A percentile compares a stretch with the other conserved stretches of the same genome.
Evolutionary conservation across 2,329 filamentous ascomycete species (phyloP).

Genomic region (Didymella keratinophila): DNA sequence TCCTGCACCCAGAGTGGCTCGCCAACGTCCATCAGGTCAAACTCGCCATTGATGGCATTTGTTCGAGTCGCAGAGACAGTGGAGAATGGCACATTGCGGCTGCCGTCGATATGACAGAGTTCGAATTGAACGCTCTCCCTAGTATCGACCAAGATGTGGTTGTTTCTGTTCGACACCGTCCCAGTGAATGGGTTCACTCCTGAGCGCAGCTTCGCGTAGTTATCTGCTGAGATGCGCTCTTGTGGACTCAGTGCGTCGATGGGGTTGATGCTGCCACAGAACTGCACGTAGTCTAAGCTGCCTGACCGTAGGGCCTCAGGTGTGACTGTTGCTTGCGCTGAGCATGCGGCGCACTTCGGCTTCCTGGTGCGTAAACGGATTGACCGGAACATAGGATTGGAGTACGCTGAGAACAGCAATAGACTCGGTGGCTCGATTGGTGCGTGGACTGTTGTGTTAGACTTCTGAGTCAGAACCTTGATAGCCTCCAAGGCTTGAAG

Average conservation of each 20-base stretch:
- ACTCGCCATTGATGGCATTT: slow-evolving; percentile 1
- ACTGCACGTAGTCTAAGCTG: slow-evolving; percentile 81
- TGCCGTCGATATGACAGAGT: slow-evolving; percentile 77
- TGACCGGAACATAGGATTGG: slow-evolving; percentile 69
- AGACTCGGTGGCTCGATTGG: slow-evolving; percentile 50
- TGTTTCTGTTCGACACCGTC: slow-evolving; percentile 39
- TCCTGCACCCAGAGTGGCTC: slow-evolving; percentile 41
- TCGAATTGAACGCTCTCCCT: slow-evolving; percentile 85
- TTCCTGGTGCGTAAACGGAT: slow-evolving; percentile 76
- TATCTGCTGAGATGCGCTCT: slow-evolving; percentile 71
- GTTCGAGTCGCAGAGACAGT: slow-evolving; percentile 51
- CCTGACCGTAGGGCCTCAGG: slow-evolving; percentile 68
- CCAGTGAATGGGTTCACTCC: slow-evolving; percentile 47
- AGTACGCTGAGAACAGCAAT: slow-evolving; percentile 65
- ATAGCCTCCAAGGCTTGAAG: slow-evolving; percentile 90
- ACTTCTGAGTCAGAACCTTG: slow-evolving; percentile 70
- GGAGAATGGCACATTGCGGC: slow-evolving; percentile 77
- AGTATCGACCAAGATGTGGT: slow-evolving; percentile 78
- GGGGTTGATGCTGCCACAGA: slow-evolving; percentile 73
- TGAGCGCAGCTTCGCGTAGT: slow-evolving; percentile 60
- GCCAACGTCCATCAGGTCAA: slow-evolving; percentile 18
- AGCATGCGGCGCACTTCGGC: slow-evolving; percentile 79
- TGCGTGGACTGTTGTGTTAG: slow-evolving; percentile 25
- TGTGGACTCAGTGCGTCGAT: slow-evolving; percentile 65
- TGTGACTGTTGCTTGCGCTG: slow-evolving; percentile 68